A percentile compares a stretch with the other conserved stretches of the same genome.
These are phyloP conservation scores for Hymenoscyphus infarciens DNA, from an alignment of 2,329 filamentous ascomycete species.

Conservation along the genomic window DNA sequence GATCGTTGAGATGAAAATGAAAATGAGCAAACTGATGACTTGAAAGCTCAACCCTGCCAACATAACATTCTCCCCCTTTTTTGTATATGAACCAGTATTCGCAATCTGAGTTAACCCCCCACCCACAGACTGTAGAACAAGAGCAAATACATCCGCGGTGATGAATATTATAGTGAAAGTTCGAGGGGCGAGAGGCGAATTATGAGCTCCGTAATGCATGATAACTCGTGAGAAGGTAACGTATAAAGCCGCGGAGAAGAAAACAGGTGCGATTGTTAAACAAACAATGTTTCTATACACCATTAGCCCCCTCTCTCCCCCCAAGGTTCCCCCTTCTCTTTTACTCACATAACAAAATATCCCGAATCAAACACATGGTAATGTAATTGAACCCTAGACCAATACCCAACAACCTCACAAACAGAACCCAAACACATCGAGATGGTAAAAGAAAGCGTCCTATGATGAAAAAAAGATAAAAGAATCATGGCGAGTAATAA, in stretches of 20 bases:
- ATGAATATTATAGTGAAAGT: constrained; percentile 46
- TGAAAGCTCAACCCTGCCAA: constrained; percentile 40
- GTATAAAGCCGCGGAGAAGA: constrained; percentile 60
- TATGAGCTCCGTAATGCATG: constrained; percentile 46
- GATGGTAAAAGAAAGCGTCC: constrained; percentile 53
- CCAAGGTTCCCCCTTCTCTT: no score
- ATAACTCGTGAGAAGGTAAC: constrained; percentile 54
- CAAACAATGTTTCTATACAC: constrained; percentile 47
- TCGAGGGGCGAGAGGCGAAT: constrained; percentile 37
- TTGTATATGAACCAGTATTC: constrained; percentile 18
- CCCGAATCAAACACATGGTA: constrained; percentile 20
- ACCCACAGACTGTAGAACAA: constrained; percentile 56
- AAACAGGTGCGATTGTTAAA: constrained; percentile 40
- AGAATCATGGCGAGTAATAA: constrained; percentile 24
- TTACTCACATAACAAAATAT: constrained; percentile 26
- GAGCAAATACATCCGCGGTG: constrained; percentile 53
- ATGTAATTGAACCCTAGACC: constrained; percentile 38
- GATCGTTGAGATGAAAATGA: constrained; percentile 21
- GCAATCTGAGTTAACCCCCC: constrained; percentile 45
- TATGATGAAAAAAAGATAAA: constrained; percentile 39
- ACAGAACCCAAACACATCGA: constrained; percentile 51
- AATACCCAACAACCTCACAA: constrained; percentile 55
- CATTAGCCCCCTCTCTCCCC: not conserved
- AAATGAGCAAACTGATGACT: constrained; percentile 35
- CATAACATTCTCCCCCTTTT: constrained; percentile 34